Conservation (phyloP, 495 filamentous ascomycete species). For the Neurospora sp. region DNA sequence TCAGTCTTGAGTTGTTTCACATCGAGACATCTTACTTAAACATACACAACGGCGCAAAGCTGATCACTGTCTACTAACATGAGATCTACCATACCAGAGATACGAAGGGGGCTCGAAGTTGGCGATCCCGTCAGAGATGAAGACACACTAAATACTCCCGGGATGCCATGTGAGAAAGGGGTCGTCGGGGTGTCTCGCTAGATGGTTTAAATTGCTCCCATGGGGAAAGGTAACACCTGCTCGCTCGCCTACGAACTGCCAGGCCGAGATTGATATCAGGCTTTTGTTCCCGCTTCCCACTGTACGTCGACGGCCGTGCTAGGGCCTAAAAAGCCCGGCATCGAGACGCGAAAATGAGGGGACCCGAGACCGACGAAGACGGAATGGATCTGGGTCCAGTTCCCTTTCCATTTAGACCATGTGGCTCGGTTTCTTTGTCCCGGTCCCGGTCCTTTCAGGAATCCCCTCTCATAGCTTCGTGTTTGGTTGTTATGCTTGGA, state of each 20-base stretch:
- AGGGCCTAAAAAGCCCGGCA: neutral
- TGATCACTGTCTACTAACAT: neutral
- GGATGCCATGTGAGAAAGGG: neutral
- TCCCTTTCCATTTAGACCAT: neutral
- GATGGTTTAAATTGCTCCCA: neutral
- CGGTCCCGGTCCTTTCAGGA: neutral
- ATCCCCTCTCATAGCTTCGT: neutral
- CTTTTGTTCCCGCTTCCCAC: neutral
- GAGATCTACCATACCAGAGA: neutral
- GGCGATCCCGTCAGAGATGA: neutral
- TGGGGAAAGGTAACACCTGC: neutral
- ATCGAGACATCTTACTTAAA: neutral
- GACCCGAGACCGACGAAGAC: neutral
- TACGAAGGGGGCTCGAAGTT: neutral
- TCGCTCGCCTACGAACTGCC: neutral
- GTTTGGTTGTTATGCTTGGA: neutral
- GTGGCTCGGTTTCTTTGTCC: neutral
- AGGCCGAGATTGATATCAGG: neutral
- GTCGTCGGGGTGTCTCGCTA: neutral
- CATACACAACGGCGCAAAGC: neutral
- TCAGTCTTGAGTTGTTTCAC: neutral
- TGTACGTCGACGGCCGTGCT: too few species aligned
- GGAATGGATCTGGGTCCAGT: neutral
- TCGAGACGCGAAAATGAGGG: neutral
- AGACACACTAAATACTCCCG: neutral